Conservation (phyloP, 495 filamentous ascomycete genomes). For the Neohortaea acidophila region DNA sequence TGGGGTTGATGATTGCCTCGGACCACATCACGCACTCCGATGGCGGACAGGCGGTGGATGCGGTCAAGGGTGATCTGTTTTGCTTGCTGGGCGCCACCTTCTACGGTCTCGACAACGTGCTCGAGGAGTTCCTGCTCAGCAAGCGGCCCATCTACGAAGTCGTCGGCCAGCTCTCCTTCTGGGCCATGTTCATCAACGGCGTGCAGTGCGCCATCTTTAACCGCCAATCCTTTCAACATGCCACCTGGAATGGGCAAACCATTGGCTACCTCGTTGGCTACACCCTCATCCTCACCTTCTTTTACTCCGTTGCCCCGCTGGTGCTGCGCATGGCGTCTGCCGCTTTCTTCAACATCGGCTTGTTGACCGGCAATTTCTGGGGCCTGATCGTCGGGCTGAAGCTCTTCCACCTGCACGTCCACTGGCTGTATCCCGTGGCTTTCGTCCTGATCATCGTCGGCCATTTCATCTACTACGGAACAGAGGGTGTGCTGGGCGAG, state of each 20-base stretch:
- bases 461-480: constrained; percentile 66
- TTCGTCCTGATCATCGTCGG: constrained; percentile 84
- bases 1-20: constrained; percentile 73
- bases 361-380: constrained; percentile 96
- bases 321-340: constrained; percentile 76
- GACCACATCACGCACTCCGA: constrained; percentile 69
- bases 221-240: constrained; percentile 48
- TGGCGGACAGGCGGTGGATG: constrained; percentile 45
- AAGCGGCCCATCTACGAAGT: constrained; percentile 86
- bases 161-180: constrained; percentile 76
- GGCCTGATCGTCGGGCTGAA: constrained; percentile 77
- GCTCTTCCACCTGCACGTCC: constrained; percentile 65
- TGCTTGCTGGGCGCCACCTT: constrained; percentile 74
- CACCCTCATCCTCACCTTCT: constrained; percentile 63
- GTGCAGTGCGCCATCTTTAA: constrained; percentile 84
- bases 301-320: constrained; percentile 77
- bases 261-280: constrained; percentile 76
- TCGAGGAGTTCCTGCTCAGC: constrained; percentile 84
- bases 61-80: constrained; percentile 86
- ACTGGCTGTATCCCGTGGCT: constrained; percentile 88
- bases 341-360: constrained; percentile 90
- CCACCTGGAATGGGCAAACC: constrained; percentile 52
- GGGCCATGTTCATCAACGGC: constrained; percentile 82
- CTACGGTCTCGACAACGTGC: constrained; percentile 81
- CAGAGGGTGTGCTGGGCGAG: constrained; percentile 66